phyloP scores from a whole-genome alignment of 1,284 basidiomycete genomes.

The Sanghuangporus sanghuang region DNA sequence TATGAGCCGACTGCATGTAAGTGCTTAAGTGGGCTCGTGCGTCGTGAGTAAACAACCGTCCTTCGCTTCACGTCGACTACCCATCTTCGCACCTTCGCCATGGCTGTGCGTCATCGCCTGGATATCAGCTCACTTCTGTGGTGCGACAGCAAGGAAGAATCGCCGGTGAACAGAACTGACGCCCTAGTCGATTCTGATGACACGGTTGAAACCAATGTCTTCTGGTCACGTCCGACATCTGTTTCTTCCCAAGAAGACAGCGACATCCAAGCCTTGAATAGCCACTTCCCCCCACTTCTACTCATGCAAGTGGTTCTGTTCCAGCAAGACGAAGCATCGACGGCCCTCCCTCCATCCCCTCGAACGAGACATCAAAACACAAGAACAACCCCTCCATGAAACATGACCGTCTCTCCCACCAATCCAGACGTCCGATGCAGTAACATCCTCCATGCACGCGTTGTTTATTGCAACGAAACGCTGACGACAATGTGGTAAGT shows the following conservation, averaged over 20 bases:
- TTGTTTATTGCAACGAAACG: not conserved
- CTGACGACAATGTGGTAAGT: not conserved
- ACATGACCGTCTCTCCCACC: not conserved
- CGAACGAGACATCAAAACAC: no score
- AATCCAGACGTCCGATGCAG: not conserved
- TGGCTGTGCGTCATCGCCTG: slow-evolving; percentile 56
- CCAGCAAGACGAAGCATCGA: no score
- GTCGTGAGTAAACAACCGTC: not conserved
- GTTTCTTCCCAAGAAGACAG: no score
- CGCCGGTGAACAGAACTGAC: not conserved
- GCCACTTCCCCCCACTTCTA: no score
- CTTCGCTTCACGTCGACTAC: not conserved
- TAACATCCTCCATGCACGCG: not conserved
- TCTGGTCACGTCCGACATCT: no score
- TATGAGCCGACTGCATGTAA: not conserved
- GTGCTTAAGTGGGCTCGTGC: not conserved
- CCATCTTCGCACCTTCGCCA: slow-evolving; percentile 26
- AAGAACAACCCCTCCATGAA: not conserved
- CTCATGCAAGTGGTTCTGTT: no score
- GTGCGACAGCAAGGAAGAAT: slow-evolving; percentile 41
- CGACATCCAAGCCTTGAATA: no score
- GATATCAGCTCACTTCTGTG: slow-evolving; percentile 70
- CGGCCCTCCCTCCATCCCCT: no score
- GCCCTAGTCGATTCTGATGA: not conserved
- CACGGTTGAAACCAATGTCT: no score